Percentiles rank a stretch among this genome's conserved stretches.
Evolutionary conservation across 2,329 filamentous ascomycete species (phyloP).

Genomic region (Fusarium aywerte): DNA sequence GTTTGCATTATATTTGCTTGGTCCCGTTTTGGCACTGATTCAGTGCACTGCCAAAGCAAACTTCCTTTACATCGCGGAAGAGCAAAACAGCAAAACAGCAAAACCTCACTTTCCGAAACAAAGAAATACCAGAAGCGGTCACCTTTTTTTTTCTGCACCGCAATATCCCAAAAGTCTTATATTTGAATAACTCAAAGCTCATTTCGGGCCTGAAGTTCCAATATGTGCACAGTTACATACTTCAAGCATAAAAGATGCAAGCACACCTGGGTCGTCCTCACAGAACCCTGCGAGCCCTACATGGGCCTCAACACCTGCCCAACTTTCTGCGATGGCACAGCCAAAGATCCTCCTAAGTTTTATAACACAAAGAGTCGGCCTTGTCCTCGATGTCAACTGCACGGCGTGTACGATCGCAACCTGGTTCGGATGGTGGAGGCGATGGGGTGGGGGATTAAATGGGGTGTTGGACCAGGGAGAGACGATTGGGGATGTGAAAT

Average conservation of each 20-base stretch:
- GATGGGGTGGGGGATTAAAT: constrained; percentile 58
- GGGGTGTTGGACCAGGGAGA: constrained; percentile 58
- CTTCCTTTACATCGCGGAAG: not conserved
- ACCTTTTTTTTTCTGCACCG: not conserved
- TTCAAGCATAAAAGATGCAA: constrained; percentile 61
- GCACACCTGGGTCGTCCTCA: constrained; percentile 64
- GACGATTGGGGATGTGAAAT: constrained; percentile 54
- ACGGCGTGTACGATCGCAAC: constrained; percentile 60
- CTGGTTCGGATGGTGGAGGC: constrained; percentile 57
- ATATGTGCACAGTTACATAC: constrained; percentile 62
- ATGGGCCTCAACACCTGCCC: constrained; percentile 63
- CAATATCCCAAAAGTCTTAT: not conserved
- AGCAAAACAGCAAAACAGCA: not conserved
- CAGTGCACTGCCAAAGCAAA: constrained; percentile 9
- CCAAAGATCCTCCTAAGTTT: constrained; percentile 52
- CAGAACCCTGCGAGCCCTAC: constrained; percentile 59
- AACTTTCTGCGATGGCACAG: constrained; percentile 53
- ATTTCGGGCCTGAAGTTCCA: not conserved
- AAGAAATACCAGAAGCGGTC: not conserved
- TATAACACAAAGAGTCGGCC: constrained; percentile 52
- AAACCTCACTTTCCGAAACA: not conserved
- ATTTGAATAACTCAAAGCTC: not conserved
- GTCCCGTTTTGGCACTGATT: constrained; percentile 15
- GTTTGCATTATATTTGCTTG: constrained; percentile 5
- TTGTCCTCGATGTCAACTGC: constrained; percentile 57